Percentiles rank a stretch among this genome's conserved stretches.
These are phyloP conservation scores for Phyllosticta citrichinensis DNA, from an alignment of 2,329 filamentous ascomycete species.

Conservation along the genomic window DNA sequence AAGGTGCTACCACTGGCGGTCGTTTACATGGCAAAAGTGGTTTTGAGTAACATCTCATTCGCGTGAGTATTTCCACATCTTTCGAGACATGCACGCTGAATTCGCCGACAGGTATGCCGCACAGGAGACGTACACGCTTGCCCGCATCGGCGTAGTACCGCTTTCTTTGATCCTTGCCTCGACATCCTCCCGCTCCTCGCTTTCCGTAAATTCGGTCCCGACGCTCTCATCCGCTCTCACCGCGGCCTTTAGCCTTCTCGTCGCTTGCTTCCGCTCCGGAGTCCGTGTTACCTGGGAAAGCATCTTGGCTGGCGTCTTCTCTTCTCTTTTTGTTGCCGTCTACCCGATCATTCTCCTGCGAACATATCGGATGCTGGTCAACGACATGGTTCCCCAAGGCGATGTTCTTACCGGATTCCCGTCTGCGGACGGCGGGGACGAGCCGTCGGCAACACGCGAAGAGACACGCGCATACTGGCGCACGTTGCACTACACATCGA, in stretches of 20 bases:
- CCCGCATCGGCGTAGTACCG: constrained; percentile 42
- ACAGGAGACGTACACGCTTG: constrained; percentile 42
- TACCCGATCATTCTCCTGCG: constrained; percentile 42
- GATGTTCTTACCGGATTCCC: constrained; percentile 34
- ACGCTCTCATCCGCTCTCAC: constrained; percentile 42
- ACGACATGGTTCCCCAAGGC: constrained; percentile 33
- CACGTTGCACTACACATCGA: constrained; percentile 42
- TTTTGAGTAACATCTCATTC: constrained; percentile 45
- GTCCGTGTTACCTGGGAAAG: constrained; percentile 43
- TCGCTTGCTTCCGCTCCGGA: constrained; percentile 37
- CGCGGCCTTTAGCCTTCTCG: constrained; percentile 41
- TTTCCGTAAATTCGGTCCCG: constrained; percentile 36
- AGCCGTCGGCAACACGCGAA: constrained; percentile 27
- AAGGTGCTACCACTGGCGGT: constrained; percentile 40
- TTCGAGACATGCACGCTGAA: constrained; percentile 3
- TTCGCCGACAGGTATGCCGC: constrained; percentile 36
- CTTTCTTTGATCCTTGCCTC: constrained; percentile 40
- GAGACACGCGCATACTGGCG: constrained; percentile 43
- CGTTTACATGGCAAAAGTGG: constrained; percentile 41
- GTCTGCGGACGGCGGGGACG: constrained; percentile 9
- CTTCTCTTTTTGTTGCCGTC: constrained; percentile 41
- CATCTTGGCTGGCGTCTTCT: constrained; percentile 43
- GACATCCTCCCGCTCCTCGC: constrained; percentile 35
- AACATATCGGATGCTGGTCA: constrained; percentile 39
- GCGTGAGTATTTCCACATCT: constrained; percentile 27